A percentile compares a stretch with the other conserved stretches of the same genome.
These are phyloP conservation scores for Dendrobium huoshanense DNA, from an alignment of 106 monocot species.

Conservation along the genomic window DNA sequence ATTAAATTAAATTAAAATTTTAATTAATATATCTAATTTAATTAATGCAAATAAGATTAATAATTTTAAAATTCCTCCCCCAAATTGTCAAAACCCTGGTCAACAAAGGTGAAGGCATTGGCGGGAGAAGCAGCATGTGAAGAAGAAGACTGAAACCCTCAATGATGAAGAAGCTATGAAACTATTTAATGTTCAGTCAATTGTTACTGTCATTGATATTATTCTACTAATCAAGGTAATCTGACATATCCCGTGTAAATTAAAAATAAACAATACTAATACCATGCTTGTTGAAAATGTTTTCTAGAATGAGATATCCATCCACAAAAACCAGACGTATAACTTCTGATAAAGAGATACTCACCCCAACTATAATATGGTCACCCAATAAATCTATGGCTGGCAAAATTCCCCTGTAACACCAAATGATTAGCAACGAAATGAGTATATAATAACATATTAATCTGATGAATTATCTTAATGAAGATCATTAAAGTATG, in stretches of 20 bases:
- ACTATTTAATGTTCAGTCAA: neutral
- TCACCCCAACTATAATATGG: slow-evolving; percentile 61
- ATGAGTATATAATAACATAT: neutral
- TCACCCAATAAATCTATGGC: slow-evolving; percentile 68
- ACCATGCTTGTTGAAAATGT: neutral
- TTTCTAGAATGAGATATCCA: neutral
- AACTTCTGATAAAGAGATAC: slow-evolving; percentile 16
- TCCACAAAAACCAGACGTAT: neutral
- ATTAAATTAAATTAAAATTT: too few species aligned
- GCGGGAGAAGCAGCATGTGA: too few species aligned
- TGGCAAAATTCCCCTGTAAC: slow-evolving; percentile 72
- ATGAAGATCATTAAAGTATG: neutral
- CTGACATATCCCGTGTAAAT: neutral
- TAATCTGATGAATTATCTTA: neutral
- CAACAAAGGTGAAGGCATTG: too few species aligned
- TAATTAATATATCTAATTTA: too few species aligned
- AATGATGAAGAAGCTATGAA: too few species aligned
- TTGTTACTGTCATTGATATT: neutral
- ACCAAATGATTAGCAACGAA: slow-evolving; percentile 10
- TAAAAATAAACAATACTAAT: neutral
- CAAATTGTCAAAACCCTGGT: too few species aligned
- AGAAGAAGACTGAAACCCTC: too few species aligned
- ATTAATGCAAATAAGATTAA: too few species aligned
- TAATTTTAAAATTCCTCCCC: too few species aligned
- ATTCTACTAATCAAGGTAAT: neutral